Conservation (phyloP, 2,329 filamentous ascomycete species). For the Leptographium radiaticola region DNA sequence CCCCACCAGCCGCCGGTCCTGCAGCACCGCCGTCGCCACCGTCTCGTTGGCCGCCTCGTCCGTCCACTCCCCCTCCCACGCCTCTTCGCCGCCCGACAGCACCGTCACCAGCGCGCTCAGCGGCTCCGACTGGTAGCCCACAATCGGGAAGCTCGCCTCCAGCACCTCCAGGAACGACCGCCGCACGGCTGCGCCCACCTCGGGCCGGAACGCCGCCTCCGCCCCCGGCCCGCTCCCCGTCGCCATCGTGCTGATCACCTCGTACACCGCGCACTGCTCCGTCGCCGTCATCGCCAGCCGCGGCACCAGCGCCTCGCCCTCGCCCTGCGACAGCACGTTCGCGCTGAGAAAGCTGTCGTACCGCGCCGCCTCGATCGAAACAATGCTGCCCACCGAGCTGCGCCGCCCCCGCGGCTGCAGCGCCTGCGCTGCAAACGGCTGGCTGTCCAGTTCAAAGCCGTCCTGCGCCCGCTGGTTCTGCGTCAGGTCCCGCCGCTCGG, state of each 20-base stretch:
- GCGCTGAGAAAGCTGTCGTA: conserved; percentile 45
- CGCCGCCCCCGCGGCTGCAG: conserved; percentile 28
- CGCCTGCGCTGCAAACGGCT: conserved; percentile 7
- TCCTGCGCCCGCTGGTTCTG: conserved; percentile 46
- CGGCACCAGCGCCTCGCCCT: conserved; percentile 38
- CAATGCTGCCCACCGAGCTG: conserved; percentile 49
- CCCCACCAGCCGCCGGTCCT: conserved; percentile 43
- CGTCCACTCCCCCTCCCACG: conserved; percentile 35
- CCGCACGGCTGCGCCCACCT: conserved; percentile 51
- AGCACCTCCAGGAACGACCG: conserved; percentile 56
- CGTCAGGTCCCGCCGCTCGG: conserved; percentile 44
- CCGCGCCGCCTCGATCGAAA: conserved; percentile 45
- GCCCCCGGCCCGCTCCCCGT: conserved; percentile 30
- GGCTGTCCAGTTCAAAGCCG: conserved; percentile 36
- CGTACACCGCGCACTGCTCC: conserved; percentile 37
- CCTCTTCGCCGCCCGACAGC: conserved; percentile 38
- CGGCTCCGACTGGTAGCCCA: conserved; percentile 62
- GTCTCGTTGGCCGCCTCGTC: conserved; percentile 15
- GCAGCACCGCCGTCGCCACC: conserved; percentile 29
- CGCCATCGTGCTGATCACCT: conserved; percentile 39
- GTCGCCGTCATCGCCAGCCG: conserved; percentile 36
- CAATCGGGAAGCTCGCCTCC: conserved; percentile 49
- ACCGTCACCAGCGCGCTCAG: conserved; percentile 53
- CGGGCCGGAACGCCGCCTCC: conserved; percentile 33
- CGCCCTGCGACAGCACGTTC: conserved; percentile 26